phyloP scores from a whole-genome alignment of 2,329 filamentous ascomycete species.

The Penicillium sp. region DNA sequence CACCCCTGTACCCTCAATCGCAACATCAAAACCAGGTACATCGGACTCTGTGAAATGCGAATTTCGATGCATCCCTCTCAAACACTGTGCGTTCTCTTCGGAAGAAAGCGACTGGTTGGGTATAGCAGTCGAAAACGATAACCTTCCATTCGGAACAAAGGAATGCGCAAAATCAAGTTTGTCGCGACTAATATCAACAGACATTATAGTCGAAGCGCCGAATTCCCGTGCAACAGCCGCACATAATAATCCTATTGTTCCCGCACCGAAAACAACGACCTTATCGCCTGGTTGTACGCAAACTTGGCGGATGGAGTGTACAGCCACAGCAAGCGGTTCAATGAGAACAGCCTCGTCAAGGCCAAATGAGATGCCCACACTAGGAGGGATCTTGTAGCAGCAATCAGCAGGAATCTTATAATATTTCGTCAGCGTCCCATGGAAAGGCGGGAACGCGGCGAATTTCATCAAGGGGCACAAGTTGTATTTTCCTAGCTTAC shows the following conservation, averaged over 20 bases:
- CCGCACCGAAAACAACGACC: conserved; percentile 62
- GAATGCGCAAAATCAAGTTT: conserved; percentile 56
- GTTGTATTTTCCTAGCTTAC: conserved; percentile 43
- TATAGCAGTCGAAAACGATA: conserved; percentile 11
- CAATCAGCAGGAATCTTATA: conserved; percentile 42
- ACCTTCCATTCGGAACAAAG: conserved; percentile 8
- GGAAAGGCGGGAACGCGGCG: conserved; percentile 40
- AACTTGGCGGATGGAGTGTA: conserved; percentile 45
- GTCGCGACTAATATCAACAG: conserved; percentile 61
- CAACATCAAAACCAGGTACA: conserved; percentile 40
- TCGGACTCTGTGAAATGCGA: conserved; percentile 28
- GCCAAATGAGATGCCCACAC: conserved; percentile 3
- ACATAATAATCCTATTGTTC: conserved; percentile 63
- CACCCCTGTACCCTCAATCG: conserved; percentile 47
- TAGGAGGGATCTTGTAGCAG: conserved; percentile 39
- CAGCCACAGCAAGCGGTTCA: conserved; percentile 51
- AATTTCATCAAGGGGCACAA: conserved; percentile 43
- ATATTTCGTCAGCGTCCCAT: conserved; percentile 43
- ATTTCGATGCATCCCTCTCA: conserved; percentile 28
- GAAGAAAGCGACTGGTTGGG: conserved; percentile 5
- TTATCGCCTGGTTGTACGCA: conserved; percentile 41
- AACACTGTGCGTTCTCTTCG: conserved; percentile 28
- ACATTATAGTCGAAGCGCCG: conserved; percentile 60
- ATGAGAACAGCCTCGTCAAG: conserved; percentile 39
- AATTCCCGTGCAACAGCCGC: conserved; percentile 63